Percentiles rank a stretch among this genome's conserved stretches.
These are phyloP conservation scores for Ceratorhiza oryzae-sativae DNA, from an alignment of 1,284 basidiomycete genomes.

Conservation along the genomic window DNA sequence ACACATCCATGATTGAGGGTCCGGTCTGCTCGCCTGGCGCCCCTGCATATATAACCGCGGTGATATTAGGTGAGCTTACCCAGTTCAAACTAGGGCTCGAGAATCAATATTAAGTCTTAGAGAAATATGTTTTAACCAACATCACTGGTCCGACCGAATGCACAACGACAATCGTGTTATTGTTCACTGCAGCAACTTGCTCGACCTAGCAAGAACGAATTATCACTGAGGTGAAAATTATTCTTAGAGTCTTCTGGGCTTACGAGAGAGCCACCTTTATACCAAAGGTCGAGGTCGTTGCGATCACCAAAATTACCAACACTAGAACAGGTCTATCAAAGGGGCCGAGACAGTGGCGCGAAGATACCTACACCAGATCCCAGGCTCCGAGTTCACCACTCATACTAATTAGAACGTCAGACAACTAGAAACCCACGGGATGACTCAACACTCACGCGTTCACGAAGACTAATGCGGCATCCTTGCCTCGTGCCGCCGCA, in stretches of 20 bases:
- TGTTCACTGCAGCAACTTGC: slow-evolving; percentile 46
- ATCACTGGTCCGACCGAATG: slow-evolving; percentile 47
- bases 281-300: slow-evolving; percentile 43
- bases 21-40: slow-evolving; percentile 37
- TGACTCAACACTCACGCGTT: slow-evolving; percentile 37
- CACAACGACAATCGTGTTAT: slow-evolving; percentile 50
- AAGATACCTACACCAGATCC: slow-evolving; percentile 28
- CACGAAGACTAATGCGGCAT: slow-evolving; percentile 42
- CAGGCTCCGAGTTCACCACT: slow-evolving; percentile 39
- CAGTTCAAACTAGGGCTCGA: slow-evolving; percentile 41
- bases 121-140: too few species aligned
- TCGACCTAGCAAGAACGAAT: slow-evolving; percentile 40
- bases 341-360: not conserved
- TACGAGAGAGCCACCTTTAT: slow-evolving; percentile 43
- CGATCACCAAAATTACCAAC: slow-evolving; percentile 38
- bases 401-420: slow-evolving; percentile 26
- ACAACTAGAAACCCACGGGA: not conserved
- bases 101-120: too few species aligned
- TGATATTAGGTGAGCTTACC: slow-evolving; percentile 41
- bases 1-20: slow-evolving; percentile 36
- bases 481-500: slow-evolving; percentile 40
- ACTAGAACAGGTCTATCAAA: not conserved
- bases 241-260: not conserved
- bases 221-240: not conserved
- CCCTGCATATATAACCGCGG: slow-evolving; percentile 37